Base-by-base conservation (phyloP, 345 rosid species). In the Rhodamnia rubescens region DNA sequence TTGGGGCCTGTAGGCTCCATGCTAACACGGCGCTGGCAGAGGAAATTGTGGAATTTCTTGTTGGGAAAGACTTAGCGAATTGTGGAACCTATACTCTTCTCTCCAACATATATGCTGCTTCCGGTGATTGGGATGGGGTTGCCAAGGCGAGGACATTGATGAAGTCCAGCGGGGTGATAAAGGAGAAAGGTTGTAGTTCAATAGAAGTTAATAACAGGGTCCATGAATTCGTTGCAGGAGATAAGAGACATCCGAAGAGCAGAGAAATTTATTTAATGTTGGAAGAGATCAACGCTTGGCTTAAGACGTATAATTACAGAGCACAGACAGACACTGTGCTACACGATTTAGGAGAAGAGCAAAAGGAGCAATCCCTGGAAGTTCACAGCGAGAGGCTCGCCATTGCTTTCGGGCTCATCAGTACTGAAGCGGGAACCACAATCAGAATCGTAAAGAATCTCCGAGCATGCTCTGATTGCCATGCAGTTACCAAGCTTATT, bases 351-450 rank as follows among this genome's bases (percentile, higher is more conserved):
- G 93, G 83, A 57, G 94, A 91, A 12, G 83, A 11, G 15, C 91
- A 92, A 81, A 95, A 91, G 83, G 91, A 91, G 85, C 92, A 84
- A 69, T 90, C 93, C 11, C 95, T 96, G 36, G 88, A 89, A 90
- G 96, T 93, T 82, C 96, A 93, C 55, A 94, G 98, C 51, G 95
- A 95, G 90, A 96, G 93, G 85, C 93, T 94, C 5, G 94, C 98
- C 2, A 85, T 94, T 81, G 95, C 96, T 21, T 94, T 88, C 6
- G 98, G 98, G 52, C 93, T 94, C 12, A 89, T 94, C 81, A 92
- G 92, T 82, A 92, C 95, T 8, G 87, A 86, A 85, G 91, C 93
- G 0, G 93, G 95, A 54, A 88, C 91, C 57, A 87, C 91, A 1
- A 87, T 94, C 61, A 94, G 90, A 86, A 91, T 93, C 5, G 91